Base-by-base conservation (phyloP, 1,284 basidiomycete species). In the Salmacisia buchloeana region DNA sequence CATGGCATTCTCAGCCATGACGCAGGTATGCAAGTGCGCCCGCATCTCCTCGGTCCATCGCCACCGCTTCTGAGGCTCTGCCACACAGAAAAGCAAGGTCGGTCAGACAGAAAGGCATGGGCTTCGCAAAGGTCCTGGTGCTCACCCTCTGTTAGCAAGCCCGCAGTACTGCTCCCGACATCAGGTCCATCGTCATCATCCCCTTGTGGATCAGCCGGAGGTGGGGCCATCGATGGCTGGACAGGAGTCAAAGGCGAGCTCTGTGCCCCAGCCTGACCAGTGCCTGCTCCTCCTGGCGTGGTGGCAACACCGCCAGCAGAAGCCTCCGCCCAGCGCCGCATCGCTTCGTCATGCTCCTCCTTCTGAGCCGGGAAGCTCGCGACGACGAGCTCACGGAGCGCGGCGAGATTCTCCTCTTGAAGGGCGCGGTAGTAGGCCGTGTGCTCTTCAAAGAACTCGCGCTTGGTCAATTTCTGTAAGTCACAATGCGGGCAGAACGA, bases 1-100 rank as follows among this genome's bases (percentile, higher is more conserved):
- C 69, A 77, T 74, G 27, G 73, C 76, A 62, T 77, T 75, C 39
- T 76, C 75, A 59, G 78, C 70, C 2, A 71, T 73, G 56, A 79
- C 70, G 52, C 75, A 66, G 18, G 70, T 65, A 35, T 73, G 75
- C 33, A 79, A 63, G 61, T 73, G 64, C 36, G 77, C 75, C 25
- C 75, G 70, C 72, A 75, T 73, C 58, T 71, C 74, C 59, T 79
- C 77, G 18, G 58, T 63, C 75, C 75, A 79, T 27, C 61, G 63
- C 73, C 75, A 79, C 13, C 71, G 69, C 66, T 73, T 75, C 21
- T 54, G 56, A 12, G 71, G 75, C 41, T 75, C 72, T 57, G 59
- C 52, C 6, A 27, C 15, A 13, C 29, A 35, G 57, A 18, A 29
- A 25, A 9, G 13, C 25, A 31, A 29, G 57, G 10, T 18, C 7